Base-by-base conservation (phyloP, 1,284 basidiomycete genomes). In the Butyriboletus appendiculatus region DNA sequence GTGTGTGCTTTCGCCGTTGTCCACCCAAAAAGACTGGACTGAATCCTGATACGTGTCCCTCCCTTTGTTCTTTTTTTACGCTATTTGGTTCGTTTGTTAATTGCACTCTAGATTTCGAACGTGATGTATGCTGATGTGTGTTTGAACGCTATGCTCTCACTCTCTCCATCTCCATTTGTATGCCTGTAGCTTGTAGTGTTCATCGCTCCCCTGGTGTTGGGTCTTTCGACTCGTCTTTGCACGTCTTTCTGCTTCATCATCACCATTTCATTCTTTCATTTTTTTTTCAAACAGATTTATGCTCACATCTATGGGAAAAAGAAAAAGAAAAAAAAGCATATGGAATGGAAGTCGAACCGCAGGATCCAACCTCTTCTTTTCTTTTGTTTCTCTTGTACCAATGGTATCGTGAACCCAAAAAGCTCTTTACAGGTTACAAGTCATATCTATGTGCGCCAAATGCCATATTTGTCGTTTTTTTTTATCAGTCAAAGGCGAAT, bases 181-280 rank as follows among this genome's bases (percentile, higher is more conserved):
- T 69, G 61, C 65, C 47, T 66, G 55, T 66, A 68, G 61, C 58
- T 59, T 60, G 57, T 65, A 61, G 50, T 66, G 52, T 48, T 53
- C 45, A 51, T 28, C 45, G 43, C 46, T 48, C 44, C 48, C 11
- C 28, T 32, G 24, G 44, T 41, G 43, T 54, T 52, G 45, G 51
- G 44, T 45, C 42, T 16, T 45, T 34, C 28, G 30, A 38, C 39
- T 54, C 37, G 40, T 18, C 35, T 38, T n/a, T 40, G 18, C 24
- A 30, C 9, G 3, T 12, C 7, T 4, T 6, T 45, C 20, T 44
- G 34, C 48, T 52, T 60, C 48, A 42, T 46, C 54, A 24, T 24
- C 6, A 22, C 4, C 22, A 22, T 22, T 35, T 18, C 28, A 9
- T 43, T 24, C 12, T 43, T 45, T 39, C 24, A 5, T 4, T 33